Percentiles rank a stretch among this genome's conserved stretches.
These are phyloP conservation scores for Artomyces pyxidatus DNA, from an alignment of 768 basidiomycete species.

Conservation along the genomic window DNA sequence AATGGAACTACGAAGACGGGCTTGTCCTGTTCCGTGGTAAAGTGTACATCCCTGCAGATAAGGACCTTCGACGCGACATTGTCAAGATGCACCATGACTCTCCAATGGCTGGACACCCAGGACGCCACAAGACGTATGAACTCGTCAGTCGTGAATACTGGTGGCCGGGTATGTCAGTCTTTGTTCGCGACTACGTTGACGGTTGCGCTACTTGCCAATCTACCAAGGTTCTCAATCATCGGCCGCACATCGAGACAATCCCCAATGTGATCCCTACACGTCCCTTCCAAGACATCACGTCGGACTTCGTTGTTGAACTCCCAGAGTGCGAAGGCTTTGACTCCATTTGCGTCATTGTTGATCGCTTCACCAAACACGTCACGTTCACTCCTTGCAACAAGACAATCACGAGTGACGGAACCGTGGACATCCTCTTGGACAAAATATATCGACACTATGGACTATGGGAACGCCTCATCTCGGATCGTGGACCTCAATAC, in stretches of 20 bases:
- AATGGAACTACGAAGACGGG: not conserved
- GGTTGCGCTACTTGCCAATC: slow-evolving; percentile 23
- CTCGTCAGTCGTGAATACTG: slow-evolving; percentile 16
- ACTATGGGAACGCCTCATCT: slow-evolving; percentile 3
- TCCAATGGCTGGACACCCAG: not conserved
- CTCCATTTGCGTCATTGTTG: slow-evolving; percentile 15
- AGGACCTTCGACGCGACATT: not conserved
- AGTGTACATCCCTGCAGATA: not conserved
- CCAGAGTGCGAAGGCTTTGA: slow-evolving; percentile 14
- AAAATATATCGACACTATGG: slow-evolving; percentile 13
- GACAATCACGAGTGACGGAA: slow-evolving; percentile 15
- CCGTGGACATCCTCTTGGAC: slow-evolving; percentile 11
- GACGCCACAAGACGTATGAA: not conserved
- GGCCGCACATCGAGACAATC: slow-evolving; percentile 6
- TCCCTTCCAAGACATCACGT: slow-evolving; percentile 7
- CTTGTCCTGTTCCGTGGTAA: not conserved
- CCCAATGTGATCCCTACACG: slow-evolving; percentile 12
- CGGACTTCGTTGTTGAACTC: slow-evolving; percentile 18
- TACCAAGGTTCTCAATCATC: slow-evolving; percentile 17
- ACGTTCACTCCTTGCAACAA: slow-evolving; percentile 21
- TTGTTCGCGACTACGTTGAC: slow-evolving; percentile 18
- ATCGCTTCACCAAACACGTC: slow-evolving; percentile 21
- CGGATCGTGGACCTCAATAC: slow-evolving; percentile 20
- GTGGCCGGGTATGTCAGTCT: slow-evolving; percentile 21
- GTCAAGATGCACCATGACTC: not conserved